These are phyloP conservation scores for Boletus sp. DNA, from an alignment of 768 basidiomycete species.

Conservation along the genomic window DNA sequence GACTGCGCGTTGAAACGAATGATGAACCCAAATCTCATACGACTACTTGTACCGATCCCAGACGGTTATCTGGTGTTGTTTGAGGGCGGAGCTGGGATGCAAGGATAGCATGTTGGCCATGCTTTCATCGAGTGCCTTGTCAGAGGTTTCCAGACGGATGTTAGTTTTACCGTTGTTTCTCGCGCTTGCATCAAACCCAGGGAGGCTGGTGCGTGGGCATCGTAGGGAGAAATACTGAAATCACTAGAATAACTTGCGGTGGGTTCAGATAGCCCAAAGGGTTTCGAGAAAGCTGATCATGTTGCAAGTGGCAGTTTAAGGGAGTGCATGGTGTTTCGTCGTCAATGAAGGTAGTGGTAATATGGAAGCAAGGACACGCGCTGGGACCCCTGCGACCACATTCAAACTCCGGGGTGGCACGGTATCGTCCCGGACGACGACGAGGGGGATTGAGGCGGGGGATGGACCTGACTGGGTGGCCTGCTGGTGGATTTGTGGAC, in stretches of 20 bases:
- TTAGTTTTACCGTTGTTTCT: neutral
- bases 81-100: neutral
- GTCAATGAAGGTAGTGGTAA: neutral
- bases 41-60: neutral
- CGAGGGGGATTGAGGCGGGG: neutral
- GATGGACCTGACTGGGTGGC: neutral
- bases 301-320: neutral
- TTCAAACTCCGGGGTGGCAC: conserved; percentile 31
- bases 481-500: neutral
- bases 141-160: neutral
- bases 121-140: neutral
- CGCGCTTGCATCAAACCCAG: neutral
- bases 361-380: conserved; percentile 11
- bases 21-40: neutral
- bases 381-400: conserved; percentile 27
- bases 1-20: neutral
- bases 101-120: no score
- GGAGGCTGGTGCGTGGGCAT: neutral
- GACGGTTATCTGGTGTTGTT: neutral
- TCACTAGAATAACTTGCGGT: neutral
- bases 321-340: neutral
- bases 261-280: neutral
- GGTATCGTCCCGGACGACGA: conserved; percentile 1
- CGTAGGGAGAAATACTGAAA: neutral
- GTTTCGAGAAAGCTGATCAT: neutral